Evolutionary conservation across 352 stramenopile species (phyloP).

Genomic region (Pythium aristosporum): DNA sequence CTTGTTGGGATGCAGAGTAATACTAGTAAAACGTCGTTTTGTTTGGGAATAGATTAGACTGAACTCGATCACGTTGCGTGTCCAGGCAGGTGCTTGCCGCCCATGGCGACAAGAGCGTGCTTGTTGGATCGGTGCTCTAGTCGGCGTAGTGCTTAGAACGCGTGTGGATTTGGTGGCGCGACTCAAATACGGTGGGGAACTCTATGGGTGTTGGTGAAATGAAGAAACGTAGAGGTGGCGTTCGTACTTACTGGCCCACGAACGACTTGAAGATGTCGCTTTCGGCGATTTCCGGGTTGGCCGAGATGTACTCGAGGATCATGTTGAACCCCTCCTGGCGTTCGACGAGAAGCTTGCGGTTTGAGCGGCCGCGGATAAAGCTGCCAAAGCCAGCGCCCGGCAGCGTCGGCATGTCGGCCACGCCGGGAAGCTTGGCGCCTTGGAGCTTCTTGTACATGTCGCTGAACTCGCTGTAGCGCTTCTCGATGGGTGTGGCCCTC

Average conservation of each 20-base stretch:
- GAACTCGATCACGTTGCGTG: no score
- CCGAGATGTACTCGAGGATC: slow-evolving; percentile 48
- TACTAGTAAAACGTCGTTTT: no score
- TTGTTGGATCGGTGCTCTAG: no score
- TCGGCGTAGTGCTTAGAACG: no score
- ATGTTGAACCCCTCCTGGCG: slow-evolving; percentile 44
- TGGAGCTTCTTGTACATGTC: slow-evolving; percentile 51
- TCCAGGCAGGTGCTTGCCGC: no score
- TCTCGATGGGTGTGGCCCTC: slow-evolving; percentile 32
- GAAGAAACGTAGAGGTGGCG: neutral
- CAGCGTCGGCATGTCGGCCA: slow-evolving; percentile 36
- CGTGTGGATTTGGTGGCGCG: no score
- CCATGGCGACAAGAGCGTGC: no score
- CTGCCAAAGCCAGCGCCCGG: slow-evolving; percentile 37
- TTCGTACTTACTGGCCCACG: slow-evolving; percentile 22
- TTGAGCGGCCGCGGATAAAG: slow-evolving; percentile 50
- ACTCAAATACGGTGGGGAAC: no score
- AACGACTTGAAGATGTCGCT: slow-evolving; percentile 49
- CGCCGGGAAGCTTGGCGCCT: slow-evolving; percentile 31
- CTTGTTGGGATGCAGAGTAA: neutral
- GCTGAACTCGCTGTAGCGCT: slow-evolving; percentile 56
- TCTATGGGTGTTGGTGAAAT: no score
- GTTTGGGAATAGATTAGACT: no score
- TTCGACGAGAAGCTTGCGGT: slow-evolving; percentile 39
- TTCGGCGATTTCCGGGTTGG: slow-evolving; percentile 37